Evolutionary conservation across 106 monocot genomes (phyloP), one percentile per base, ranked within the genome.

Genomic region (Phalaenopsis aphrodite): DNA sequence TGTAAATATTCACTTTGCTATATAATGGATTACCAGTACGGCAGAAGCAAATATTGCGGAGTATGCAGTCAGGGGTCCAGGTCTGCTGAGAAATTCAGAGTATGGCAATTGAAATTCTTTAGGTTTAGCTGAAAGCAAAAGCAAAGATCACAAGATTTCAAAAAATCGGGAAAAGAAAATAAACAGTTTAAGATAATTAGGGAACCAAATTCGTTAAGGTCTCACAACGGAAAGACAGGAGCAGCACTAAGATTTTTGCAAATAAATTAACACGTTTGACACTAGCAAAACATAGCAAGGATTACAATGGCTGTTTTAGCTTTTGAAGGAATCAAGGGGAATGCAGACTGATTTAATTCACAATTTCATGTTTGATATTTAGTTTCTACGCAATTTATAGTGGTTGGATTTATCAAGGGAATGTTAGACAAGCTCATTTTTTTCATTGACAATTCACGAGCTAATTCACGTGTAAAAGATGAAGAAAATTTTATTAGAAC

Each of bases 81-180:
- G 56, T 85, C 83, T 71, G 90, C 85, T 58, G 90, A 87, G 71
- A 87, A 87, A 81, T 82, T 81, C 23, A 90, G 85, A 19, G 83
- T 36, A 85, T 85, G 83, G 72, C 87, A 87, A 52, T 87, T 83
- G 24, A 87, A 76, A 83, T 83, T 84, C 76, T 81, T 83, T 79
- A 90, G 75, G 81, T 90, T 90, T 23, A 90, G 79, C 90, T 90
- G 87, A 75, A 85, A 75, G 61, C 15, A 80, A n/a, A 18, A 5
- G 0, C 61, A 61, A 61, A 21, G 21, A 61, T 5, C 61, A 12
- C n/a, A 57, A 5, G 39, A 45, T 45, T n/a, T 23, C 9, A 76
- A 17, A 76, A 69, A 37, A 65, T 71, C 10, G 24, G 37, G 2
- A 69, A 16, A 5, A 0, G 0, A 66, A 71, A 36, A 5, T 48